These are phyloP conservation scores for Penicillium pulvis DNA, from an alignment of 495 filamentous ascomycete species.

Conservation along the genomic window DNA sequence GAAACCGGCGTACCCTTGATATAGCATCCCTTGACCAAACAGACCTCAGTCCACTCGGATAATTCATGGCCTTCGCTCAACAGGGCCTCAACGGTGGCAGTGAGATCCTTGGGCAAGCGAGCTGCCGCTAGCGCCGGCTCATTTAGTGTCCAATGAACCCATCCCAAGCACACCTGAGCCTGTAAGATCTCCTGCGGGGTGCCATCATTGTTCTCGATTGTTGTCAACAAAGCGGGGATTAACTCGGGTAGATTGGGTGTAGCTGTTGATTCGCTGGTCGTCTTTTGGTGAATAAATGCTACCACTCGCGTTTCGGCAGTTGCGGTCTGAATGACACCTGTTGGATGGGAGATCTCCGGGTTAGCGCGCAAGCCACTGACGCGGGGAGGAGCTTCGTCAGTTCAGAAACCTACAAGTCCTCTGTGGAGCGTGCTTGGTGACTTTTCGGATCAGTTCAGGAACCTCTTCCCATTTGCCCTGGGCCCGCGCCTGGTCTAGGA, in stretches of 20 bases:
- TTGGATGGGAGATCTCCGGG: slow-evolving; percentile 9
- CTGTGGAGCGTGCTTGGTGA: slow-evolving; percentile 89
- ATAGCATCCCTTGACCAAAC: slow-evolving; percentile 74
- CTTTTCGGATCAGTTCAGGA: slow-evolving; percentile 86
- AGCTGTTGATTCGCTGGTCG: slow-evolving; percentile 39
- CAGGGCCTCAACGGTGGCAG: slow-evolving; percentile 50
- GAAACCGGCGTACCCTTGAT: slow-evolving; percentile 57
- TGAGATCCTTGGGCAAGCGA: slow-evolving; percentile 64
- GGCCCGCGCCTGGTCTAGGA: slow-evolving; percentile 83
- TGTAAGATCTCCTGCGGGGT: slow-evolving; percentile 73
- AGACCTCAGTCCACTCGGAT: slow-evolving; percentile 76
- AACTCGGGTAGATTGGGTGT: slow-evolving; percentile 62
- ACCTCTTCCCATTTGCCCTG: slow-evolving; percentile 86
- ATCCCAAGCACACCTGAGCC: slow-evolving; percentile 76
- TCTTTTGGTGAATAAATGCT: slow-evolving; percentile 46
- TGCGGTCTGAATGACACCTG: slow-evolving; percentile 77
- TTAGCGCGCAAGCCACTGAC: slow-evolving; percentile 21
- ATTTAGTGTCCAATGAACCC: slow-evolving; percentile 76
- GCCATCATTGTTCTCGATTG: slow-evolving; percentile 61
- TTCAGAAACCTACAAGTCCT: slow-evolving; percentile 64
- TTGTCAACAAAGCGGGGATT: slow-evolving; percentile 59
- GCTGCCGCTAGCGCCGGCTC: slow-evolving; percentile 63
- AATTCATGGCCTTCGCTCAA: slow-evolving; percentile 44
- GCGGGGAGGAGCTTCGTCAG: slow-evolving; percentile 8
- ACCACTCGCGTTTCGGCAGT: slow-evolving; percentile 69